Evolutionary conservation across 805 yeast species (phyloP).

Genomic region (Starmerella apicola): DNA sequence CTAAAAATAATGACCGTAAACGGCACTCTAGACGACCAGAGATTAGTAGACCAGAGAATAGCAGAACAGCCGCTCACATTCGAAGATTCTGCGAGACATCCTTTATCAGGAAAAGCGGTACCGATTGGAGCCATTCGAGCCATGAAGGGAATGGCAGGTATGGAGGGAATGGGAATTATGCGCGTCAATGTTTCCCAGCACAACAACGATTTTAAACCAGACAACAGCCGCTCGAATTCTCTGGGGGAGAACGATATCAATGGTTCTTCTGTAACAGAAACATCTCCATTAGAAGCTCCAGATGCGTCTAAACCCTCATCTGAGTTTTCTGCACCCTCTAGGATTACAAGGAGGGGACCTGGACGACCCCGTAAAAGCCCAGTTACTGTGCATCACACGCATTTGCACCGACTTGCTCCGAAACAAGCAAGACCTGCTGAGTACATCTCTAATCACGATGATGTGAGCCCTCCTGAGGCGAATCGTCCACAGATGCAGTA

Average conservation of each 20-base stretch:
- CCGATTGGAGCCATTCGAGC: constrained; percentile 1
- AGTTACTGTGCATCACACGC: not conserved
- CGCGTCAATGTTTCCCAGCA: too few relatives aligned
- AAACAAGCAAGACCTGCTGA: not conserved
- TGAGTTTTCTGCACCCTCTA: not conserved
- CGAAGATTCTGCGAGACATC: too few relatives aligned
- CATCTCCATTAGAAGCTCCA: not conserved
- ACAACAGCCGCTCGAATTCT: not conserved
- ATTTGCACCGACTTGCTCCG: not conserved
- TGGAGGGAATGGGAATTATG: constrained; percentile 4
- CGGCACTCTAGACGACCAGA: too few relatives aligned
- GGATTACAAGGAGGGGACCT: not conserved
- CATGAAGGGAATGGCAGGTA: constrained; percentile 2
- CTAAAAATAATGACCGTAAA: too few relatives aligned
- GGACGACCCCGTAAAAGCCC: constrained; percentile 1
- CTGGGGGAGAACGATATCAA: not conserved
- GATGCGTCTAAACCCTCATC: not conserved
- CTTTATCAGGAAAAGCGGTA: too few relatives aligned
- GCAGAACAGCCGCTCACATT: too few relatives aligned
- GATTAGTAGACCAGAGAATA: too few relatives aligned
- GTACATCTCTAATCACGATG: too few relatives aligned
- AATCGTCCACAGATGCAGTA: too few relatives aligned
- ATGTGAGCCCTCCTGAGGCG: too few relatives aligned
- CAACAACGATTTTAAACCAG: not conserved
- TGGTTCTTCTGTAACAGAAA: not conserved